Evolutionary conservation across 106 monocot species (phyloP).

Genomic region (Phalaenopsis aphrodite): DNA sequence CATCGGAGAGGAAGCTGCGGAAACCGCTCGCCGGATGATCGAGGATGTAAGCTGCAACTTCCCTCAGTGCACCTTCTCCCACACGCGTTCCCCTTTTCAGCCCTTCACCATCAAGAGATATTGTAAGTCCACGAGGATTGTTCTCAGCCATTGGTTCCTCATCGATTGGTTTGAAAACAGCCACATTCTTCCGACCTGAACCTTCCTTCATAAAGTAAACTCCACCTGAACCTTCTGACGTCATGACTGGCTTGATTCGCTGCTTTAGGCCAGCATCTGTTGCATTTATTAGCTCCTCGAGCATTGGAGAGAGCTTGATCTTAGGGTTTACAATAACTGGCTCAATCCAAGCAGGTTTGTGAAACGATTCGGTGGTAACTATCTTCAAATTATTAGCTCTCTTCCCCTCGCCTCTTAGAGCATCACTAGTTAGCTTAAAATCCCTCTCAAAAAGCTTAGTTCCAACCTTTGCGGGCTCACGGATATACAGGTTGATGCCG

Average conservation of each 20-base stretch:
- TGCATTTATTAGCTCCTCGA: conserved; percentile 21
- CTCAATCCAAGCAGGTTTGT: conserved; percentile 12
- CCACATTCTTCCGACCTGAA: conserved; percentile 26
- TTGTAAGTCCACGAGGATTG: conserved; percentile 57
- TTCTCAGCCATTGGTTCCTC: conserved; percentile 65
- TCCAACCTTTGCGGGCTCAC: no score
- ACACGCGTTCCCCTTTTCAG: conserved; percentile 54
- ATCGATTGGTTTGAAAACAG: conserved; percentile 58
- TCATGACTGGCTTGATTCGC: conserved; percentile 30
- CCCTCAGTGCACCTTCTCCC: conserved; percentile 58
- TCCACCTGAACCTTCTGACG: conserved; percentile 55
- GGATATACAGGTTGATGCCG: no score
- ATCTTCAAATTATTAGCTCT: not conserved
- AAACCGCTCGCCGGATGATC: conserved; percentile 41
- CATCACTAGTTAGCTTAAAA: conserved; percentile 26
- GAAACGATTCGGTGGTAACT: not conserved
- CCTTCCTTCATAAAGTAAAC: conserved; percentile 53
- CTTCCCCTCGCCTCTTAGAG: not conserved
- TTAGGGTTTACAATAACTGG: conserved; percentile 40
- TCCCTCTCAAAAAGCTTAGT: conserved; percentile 10
- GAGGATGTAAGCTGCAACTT: conserved; percentile 57
- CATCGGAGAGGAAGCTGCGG: conserved; percentile 21
- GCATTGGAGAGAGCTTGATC: conserved; percentile 17
- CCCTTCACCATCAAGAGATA: conserved; percentile 48
- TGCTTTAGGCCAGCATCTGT: conserved; percentile 31